Percentiles rank a stretch among this genome's conserved stretches.
These are phyloP conservation scores for Oryza longistaminata DNA, from an alignment of 176 grass and related monocot genomes.

Conservation along the genomic window DNA sequence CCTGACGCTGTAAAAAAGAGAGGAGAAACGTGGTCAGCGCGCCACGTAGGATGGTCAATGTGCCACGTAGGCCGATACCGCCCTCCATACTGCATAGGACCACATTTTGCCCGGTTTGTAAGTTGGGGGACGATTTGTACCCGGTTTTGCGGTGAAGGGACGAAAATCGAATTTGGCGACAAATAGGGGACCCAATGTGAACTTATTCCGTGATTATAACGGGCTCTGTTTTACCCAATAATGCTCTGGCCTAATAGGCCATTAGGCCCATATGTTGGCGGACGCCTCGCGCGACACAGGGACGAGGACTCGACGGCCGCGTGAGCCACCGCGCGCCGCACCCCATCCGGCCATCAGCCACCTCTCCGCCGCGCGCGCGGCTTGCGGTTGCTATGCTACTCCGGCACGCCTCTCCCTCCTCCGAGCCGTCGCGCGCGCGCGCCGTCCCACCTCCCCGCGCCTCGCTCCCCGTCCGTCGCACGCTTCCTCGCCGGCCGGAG, in stretches of 20 bases:
- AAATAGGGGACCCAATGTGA: too few relatives aligned
- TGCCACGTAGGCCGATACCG: too few relatives aligned
- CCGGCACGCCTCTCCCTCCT: conserved; percentile 35
- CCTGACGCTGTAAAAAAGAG: too few relatives aligned
- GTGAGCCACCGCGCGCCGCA: not conserved
- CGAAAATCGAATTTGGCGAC: too few relatives aligned
- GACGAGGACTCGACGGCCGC: not conserved
- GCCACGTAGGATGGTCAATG: too few relatives aligned
- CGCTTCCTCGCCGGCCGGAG: conserved; percentile 12
- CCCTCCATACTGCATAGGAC: too few relatives aligned
- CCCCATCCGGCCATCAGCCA: conserved; percentile 35
- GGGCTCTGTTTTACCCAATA: not conserved
- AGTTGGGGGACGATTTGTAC: too few relatives aligned
- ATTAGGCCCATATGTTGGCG: not conserved
- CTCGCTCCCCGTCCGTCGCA: conserved; percentile 23
- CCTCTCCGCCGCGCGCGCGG: conserved; percentile 34
- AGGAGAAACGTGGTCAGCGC: too few relatives aligned
- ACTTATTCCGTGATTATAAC: too few relatives aligned
- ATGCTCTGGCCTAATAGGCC: not conserved
- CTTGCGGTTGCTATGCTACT: conserved; percentile 48
- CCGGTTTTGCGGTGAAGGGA: too few relatives aligned
- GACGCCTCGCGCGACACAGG: not conserved
- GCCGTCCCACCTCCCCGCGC: not conserved
- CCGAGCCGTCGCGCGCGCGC: conserved; percentile 33
- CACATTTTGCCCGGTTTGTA: too few relatives aligned